Evolutionary conservation across 768 basidiomycete species (phyloP), one percentile per base, ranked within the genome.

Genomic region (Mycena latifolia): DNA sequence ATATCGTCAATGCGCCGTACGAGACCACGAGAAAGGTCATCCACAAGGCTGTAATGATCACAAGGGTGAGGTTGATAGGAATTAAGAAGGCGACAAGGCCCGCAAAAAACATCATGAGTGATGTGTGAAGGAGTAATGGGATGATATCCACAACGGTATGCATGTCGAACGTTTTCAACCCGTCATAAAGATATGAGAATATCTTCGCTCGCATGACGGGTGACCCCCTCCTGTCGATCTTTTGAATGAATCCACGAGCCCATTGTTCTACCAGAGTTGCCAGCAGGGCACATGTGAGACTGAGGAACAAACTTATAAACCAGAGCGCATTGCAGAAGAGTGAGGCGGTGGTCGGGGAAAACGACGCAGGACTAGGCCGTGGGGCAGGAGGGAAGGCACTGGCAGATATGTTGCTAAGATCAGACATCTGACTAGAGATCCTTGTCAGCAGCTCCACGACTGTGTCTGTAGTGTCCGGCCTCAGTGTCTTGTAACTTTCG

Each of bases 11-110:
- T 12, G 41, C 3, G 35, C 25, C 22, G n/a, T 61, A 61, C n/a
- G n/a, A 29, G 28, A 7, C 18, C 5, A 43, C 41, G n/a, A 61
- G 6, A 1, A 52, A 17, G 8, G 37, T 12, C 31, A 33, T 24
- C 47, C 45, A 48, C 0, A 24, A 6, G 7, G 50, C 27, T 12
- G 59, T 8, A 18, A 53, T 5, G 9, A 4, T 27, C 3, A 61
- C 41, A 12, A 61, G 39, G 28, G 22, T 33, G 6, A 18, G 28
- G 39, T 51, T 27, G 28, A 61, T 28, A 20, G 59, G 59, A 3
- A 53, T 41, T 15, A 53, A 27, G 29, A 61, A 61, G 29, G 59
- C 50, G 10, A 61, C 46, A 11, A 61, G 59, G 15, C 59, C 59
- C 17, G 39, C 59, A 7, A 53, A 53, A 22, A 61, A 61, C 25